Evolutionary conservation across 192 early-diverging fungal genomes (phyloP).

Genomic region (Spizellomyces sp.): DNA sequence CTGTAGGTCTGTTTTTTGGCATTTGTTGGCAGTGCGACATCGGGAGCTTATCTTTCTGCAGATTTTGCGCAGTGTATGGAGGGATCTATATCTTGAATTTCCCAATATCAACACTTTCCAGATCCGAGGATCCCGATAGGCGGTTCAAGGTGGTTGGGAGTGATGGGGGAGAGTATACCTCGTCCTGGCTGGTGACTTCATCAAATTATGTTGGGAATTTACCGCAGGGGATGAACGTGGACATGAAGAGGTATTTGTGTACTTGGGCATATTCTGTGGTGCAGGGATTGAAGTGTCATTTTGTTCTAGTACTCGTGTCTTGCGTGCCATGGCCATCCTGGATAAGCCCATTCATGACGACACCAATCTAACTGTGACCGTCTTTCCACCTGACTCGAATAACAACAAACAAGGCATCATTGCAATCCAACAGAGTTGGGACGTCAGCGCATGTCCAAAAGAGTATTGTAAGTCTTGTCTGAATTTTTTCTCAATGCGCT

Average conservation of each 20-base stretch:
- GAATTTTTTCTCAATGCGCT: background rate
- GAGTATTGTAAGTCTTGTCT: slow-evolving; percentile 12
- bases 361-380: slow-evolving; percentile 19
- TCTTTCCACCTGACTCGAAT: slow-evolving; percentile 14
- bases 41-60: slow-evolving; percentile 23
- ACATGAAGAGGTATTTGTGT: slow-evolving; percentile 3
- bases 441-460: slow-evolving; percentile 24
- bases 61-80: slow-evolving; percentile 86
- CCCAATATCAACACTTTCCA: slow-evolving; percentile 38
- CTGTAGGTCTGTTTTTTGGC: slow-evolving; percentile 58
- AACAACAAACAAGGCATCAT: slow-evolving; percentile 19
- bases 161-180: slow-evolving; percentile 19
- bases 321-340: slow-evolving; percentile 6
- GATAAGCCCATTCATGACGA: slow-evolving; percentile 7
- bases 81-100: slow-evolving; percentile 84
- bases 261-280: background rate
- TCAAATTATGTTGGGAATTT: slow-evolving; percentile 8
- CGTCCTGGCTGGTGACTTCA: slow-evolving; percentile 18
- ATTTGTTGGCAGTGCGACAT: background rate
- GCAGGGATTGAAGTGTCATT: background rate
- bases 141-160: slow-evolving; percentile 8
- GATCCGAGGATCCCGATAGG: background rate
- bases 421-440: slow-evolving; percentile 14
- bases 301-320: background rate
- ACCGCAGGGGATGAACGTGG: background rate